Conservation (phyloP, 345 rosid species). For the Acer campestre region DNA sequence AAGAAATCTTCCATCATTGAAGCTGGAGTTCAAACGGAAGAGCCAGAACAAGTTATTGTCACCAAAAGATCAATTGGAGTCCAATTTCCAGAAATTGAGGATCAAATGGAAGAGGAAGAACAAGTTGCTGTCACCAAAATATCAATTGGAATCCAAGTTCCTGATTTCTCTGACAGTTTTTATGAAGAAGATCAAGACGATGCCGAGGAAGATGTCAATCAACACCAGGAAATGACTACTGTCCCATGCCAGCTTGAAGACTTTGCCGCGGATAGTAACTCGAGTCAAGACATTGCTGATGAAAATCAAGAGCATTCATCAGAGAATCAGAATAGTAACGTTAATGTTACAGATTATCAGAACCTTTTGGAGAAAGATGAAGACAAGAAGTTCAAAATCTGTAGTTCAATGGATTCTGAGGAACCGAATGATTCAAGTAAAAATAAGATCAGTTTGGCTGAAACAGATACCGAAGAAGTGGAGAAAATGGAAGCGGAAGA, state of each 20-base stretch:
- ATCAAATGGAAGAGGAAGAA: background rate
- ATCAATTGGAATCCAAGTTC: conserved; percentile 14
- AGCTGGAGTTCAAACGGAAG: conserved; percentile 24
- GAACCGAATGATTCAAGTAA: conserved; percentile 23
- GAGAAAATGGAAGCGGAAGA: conserved; percentile 34
- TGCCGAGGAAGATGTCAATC: conserved; percentile 6
- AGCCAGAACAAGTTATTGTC: background rate
- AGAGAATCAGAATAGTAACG: background rate
- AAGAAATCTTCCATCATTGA: conserved; percentile 3
- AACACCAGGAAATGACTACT: background rate
- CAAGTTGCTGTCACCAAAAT: background rate
- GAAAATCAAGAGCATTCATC: conserved; percentile 8
- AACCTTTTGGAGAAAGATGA: conserved; percentile 22
- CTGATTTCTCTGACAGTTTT: conserved; percentile 13
- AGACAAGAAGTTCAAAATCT: conserved; percentile 21
- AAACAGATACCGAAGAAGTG: conserved; percentile 22
- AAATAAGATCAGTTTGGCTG: conserved; percentile 14
- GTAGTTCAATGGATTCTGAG: conserved; percentile 20
- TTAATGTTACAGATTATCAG: conserved; percentile 17
- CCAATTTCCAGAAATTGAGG: conserved; percentile 12
- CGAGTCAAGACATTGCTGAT: conserved; percentile 10
- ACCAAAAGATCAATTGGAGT: conserved; percentile 16
- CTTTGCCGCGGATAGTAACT: conserved; percentile 4
- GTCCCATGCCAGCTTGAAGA: conserved; percentile 4
- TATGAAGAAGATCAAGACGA: conserved; percentile 14